Evolutionary conservation across 2,329 filamentous ascomycete species (phyloP), one percentile per base, ranked within the genome.

Genomic region (Ascochyta lentis): DNA sequence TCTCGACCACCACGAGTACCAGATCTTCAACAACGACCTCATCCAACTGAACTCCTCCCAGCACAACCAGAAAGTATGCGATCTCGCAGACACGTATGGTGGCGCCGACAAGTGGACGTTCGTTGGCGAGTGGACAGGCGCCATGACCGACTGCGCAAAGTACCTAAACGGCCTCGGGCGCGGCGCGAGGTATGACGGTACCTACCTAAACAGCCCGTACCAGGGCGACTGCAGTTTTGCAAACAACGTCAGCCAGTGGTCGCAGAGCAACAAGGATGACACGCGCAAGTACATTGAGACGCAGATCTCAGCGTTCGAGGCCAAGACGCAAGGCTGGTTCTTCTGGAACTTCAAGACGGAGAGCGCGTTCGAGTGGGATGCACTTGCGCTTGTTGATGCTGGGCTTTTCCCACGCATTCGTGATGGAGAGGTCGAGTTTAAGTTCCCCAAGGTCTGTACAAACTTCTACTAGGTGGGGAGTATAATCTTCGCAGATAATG

Each of bases 1-100:
- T 41, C 74, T 90, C 59, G 88, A 90, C 66, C 86, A 87, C 54
- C 88, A 90, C 69, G 85, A 89, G 67, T 90, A 90, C 69, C 84
- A 89, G 68, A 79, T 86, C 54, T 89, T 89, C 74, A 80, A 78
- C 56, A 72, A 80, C 23, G 77, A 74, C 0, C 76, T 83, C 26
- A 75, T 88, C 27, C 77, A 78, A 22, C 73, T 84, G 70, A 73
- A 77, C 33, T 80, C 81, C 4, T 75, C 77, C 60, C 68, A 84
- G 51, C 88, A 90, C 61, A 75, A 84, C 34, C 74, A 81, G 54
- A 74, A 76, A 26, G 85, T 84, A 47, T 90, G 87, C 75, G 79
- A 77, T 48, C 81, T 83, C 61, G 80, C 79, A 3, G 68, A 72
- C 2, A 67, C 73, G 7, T 85, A 85, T 55, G 70, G 74, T 6